phyloP scores from a whole-genome alignment of 768 basidiomycete genomes.

The Psilocybe tampanensis region DNA sequence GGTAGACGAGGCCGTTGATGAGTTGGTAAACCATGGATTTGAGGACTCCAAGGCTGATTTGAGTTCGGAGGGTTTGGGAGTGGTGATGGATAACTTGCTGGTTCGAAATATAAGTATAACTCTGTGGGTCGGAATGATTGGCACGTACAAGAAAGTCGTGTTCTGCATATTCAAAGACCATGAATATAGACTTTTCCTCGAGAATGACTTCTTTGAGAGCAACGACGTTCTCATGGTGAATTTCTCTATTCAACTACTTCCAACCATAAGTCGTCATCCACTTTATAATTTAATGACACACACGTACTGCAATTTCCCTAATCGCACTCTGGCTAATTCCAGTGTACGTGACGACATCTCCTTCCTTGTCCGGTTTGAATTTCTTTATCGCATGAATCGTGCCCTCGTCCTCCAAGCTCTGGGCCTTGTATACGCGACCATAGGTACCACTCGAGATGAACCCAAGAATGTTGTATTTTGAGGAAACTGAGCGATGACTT shows the following conservation, averaged over 20 bases:
- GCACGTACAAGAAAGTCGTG: constrained; percentile 93
- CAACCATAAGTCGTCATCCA: constrained; percentile 10
- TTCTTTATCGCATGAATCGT: constrained; percentile 96
- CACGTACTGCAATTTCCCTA: constrained; percentile 89
- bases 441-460: constrained; percentile 99
- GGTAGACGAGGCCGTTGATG: constrained; percentile 90
- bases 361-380: constrained; percentile 99
- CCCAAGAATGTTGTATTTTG: constrained; percentile 90
- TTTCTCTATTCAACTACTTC: constrained; percentile 79
- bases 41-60: constrained; percentile 77
- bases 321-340: constrained; percentile 98
- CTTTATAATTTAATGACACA: neutral
- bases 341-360: constrained; percentile 93
- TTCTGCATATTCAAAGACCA: constrained; percentile 99
- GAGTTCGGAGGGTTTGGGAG: constrained; percentile 81
- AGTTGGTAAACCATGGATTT: constrained; percentile 96
- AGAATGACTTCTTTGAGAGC: constrained; percentile 93
- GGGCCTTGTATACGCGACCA: constrained; percentile 97
- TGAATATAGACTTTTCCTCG: constrained; percentile 98
- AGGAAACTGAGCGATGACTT: constrained; percentile 64
- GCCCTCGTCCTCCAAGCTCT: constrained; percentile 69
- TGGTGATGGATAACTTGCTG: constrained; percentile 99
- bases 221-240: constrained; percentile 88
- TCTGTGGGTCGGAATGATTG: neutral
- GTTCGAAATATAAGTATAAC: neutral